A percentile compares a stretch with the other conserved stretches of the same genome.
Conservation (phyloP, 192 early-diverging fungal species). For the Gamsiella multidivaricata region DNA sequence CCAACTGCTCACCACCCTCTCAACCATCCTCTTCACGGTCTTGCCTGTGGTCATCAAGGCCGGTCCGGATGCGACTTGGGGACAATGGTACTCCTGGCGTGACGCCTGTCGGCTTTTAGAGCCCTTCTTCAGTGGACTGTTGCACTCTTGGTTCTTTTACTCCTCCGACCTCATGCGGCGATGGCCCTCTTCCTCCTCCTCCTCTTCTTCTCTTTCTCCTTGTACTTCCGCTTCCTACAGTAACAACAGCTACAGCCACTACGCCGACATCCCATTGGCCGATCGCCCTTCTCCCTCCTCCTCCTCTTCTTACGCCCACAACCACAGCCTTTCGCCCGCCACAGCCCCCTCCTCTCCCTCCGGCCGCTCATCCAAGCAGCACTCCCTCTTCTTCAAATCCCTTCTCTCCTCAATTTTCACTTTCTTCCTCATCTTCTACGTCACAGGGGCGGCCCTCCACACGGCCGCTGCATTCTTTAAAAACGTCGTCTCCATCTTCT, state of each 20-base stretch:
- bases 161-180: conserved; percentile 35
- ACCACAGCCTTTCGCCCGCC: no score
- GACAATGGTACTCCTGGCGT: conserved; percentile 35
- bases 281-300: no score
- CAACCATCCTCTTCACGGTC: conserved; percentile 46
- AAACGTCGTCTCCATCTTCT: conserved; percentile 23
- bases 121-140: conserved; percentile 37
- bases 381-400: neutral
- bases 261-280: no score
- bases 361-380: neutral
- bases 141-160: conserved; percentile 52
- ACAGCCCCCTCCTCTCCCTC: neutral
- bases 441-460: conserved; percentile 27
- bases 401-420: conserved; percentile 21
- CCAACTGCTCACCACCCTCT: conserved; percentile 31
- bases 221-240: neutral
- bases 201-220: no score
- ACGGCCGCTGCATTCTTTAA: conserved; percentile 44
- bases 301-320: no score
- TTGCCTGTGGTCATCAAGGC: conserved; percentile 36
- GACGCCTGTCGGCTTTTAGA: conserved; percentile 42
- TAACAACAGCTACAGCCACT: conserved; percentile 2
- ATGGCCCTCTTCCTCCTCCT: neutral
- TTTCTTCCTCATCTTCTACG: conserved; percentile 47
- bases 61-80: conserved; percentile 20